A percentile compares a stretch with the other conserved stretches of the same genome.
Conservation (phyloP, 768 basidiomycete genomes). For the Boletus reticuloceps region DNA sequence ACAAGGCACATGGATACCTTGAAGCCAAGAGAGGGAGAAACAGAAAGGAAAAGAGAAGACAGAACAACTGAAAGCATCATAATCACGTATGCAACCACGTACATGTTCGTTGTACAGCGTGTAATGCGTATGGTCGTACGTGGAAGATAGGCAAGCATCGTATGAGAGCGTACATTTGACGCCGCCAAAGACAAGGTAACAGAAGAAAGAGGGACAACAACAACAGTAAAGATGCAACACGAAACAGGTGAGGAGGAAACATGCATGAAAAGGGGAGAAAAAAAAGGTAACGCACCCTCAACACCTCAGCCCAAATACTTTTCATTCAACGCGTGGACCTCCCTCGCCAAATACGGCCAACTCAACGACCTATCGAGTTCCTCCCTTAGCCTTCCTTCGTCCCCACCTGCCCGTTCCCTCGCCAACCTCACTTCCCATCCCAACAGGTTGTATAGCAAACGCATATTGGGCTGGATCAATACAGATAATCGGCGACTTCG, state of each 20-base stretch:
- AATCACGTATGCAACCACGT: background rate
- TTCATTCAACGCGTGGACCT: slow-evolving; percentile 84
- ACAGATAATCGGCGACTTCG: slow-evolving; percentile 87
- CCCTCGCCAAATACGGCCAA: slow-evolving; percentile 83
- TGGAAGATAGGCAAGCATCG: background rate
- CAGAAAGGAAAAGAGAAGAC: too few relatives aligned
- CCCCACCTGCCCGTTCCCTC: slow-evolving; percentile 58
- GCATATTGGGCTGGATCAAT: slow-evolving; percentile 93
- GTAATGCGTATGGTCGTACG: background rate
- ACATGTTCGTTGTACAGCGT: background rate
- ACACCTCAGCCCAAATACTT: slow-evolving; percentile 58
- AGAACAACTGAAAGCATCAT: background rate
- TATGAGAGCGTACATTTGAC: background rate
- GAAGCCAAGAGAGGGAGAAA: too few relatives aligned
- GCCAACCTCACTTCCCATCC: slow-evolving; percentile 96
- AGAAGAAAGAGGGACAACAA: background rate
- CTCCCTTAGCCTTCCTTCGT: slow-evolving; percentile 47
- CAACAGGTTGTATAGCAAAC: slow-evolving; percentile 90
- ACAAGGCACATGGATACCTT: too few relatives aligned
- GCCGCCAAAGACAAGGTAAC: background rate
- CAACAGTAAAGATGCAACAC: background rate
- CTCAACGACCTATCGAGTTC: slow-evolving; percentile 69
- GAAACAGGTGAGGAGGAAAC: background rate
- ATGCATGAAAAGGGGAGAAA: background rate
- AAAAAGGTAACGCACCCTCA: background rate